Conservation (phyloP, 805 yeast species). For the Yamadazyma philogaea region DNA sequence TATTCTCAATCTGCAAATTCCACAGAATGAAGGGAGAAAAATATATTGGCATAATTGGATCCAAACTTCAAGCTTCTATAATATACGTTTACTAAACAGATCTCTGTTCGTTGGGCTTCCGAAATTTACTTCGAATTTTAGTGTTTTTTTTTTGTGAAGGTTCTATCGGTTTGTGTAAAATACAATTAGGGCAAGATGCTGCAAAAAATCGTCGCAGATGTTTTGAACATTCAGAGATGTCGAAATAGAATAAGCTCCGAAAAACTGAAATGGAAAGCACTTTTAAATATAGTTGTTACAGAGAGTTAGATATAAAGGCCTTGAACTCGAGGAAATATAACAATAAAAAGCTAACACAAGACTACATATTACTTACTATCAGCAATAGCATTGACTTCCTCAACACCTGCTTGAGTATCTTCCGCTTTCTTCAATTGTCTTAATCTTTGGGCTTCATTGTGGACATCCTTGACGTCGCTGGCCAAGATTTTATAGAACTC, state of each 20-base stretch:
- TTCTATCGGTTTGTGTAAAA: too few relatives aligned
- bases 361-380: slow-evolving; percentile 1
- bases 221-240: not conserved
- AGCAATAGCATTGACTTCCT: not conserved
- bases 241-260: too few relatives aligned
- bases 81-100: too few relatives aligned
- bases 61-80: too few relatives aligned
- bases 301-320: too few relatives aligned
- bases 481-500: slow-evolving; percentile 55
- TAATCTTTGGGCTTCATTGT: slow-evolving; percentile 69
- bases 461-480: slow-evolving; percentile 60
- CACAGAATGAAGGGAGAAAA: not conserved
- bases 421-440: slow-evolving; percentile 53
- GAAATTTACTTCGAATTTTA: too few relatives aligned
- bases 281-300: too few relatives aligned
- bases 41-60: not conserved
- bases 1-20: not conserved
- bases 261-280: too few relatives aligned
- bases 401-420: slow-evolving; percentile 8
- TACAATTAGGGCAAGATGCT: not conserved
- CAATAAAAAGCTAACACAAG: not conserved
- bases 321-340: too few relatives aligned
- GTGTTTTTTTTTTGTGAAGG: too few relatives aligned
- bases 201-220: not conserved
- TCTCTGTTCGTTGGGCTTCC: too few relatives aligned